These are phyloP conservation scores for Martensiomyces pterosporus DNA, from an alignment of 192 early-diverging fungal genomes.

Conservation along the genomic window DNA sequence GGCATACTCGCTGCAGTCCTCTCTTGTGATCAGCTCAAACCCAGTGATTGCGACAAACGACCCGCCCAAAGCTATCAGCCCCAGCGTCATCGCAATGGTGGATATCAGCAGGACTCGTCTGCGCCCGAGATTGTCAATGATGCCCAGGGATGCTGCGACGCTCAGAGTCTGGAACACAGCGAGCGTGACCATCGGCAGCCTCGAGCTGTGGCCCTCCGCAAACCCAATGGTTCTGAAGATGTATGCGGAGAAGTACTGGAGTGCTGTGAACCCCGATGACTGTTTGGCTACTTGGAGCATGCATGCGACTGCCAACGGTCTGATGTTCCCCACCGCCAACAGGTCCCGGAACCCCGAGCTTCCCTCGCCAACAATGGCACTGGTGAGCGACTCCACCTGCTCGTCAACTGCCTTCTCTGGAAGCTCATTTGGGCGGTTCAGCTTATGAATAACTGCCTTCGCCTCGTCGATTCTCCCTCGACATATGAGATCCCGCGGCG, in stretches of 20 bases:
- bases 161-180: slow-evolving; percentile 11
- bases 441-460: slow-evolving; percentile 7
- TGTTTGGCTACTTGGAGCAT: slow-evolving; percentile 25
- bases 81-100: slow-evolving; percentile 11
- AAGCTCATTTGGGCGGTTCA: slow-evolving; percentile 8
- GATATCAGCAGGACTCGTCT: slow-evolving; percentile 18
- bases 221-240: slow-evolving; percentile 16
- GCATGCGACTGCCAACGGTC: slow-evolving; percentile 8
- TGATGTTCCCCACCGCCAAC: slow-evolving; percentile 1
- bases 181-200: slow-evolving; percentile 15
- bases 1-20: slow-evolving; percentile 9
- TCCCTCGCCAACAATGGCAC: slow-evolving; percentile 6
- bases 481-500: slow-evolving; percentile 28
- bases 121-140: slow-evolving; percentile 19
- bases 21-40: slow-evolving; percentile 27
- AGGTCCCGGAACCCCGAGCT: slow-evolving; percentile 13
- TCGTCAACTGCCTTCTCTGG: background rate
- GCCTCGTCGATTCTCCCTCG: slow-evolving; percentile 12
- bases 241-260: slow-evolving; percentile 26
- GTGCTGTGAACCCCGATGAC: slow-evolving; percentile 19
- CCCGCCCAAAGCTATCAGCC: slow-evolving; percentile 21
- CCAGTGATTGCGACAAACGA: slow-evolving; percentile 28
- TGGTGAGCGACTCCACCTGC: slow-evolving; percentile 7
- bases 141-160: slow-evolving; percentile 6
- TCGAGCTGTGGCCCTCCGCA: slow-evolving; percentile 2